Base-by-base conservation (phyloP, 768 basidiomycete genomes). In the Boletus edulis region DNA sequence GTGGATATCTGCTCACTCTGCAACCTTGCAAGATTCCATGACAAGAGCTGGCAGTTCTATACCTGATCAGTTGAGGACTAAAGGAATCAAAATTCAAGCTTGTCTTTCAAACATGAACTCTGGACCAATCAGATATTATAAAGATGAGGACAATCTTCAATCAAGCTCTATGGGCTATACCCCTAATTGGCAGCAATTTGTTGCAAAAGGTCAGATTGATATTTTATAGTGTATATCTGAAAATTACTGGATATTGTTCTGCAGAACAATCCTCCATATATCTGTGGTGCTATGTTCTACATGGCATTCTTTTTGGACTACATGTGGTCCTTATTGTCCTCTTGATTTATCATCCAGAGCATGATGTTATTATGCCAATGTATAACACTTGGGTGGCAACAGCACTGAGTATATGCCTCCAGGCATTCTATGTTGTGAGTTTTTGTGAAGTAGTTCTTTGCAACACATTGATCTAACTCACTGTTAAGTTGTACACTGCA, bases 401-500 rank as follows among this genome's bases (percentile, higher is more conserved):
- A 14, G 0, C 3, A 10, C 38, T 52, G 35, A 45, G 17, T 20
- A 17, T 45, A 8, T 37, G 1, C 1, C 35, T 52, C 1, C 34
- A 52, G 13, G 51, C 43, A 27, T 37, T 45, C 18, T 45, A 45
- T 31, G 13, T 38, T 9, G 51, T 52, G 7, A 15, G 34, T 47
- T 22, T n/a, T 34, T 11, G 4, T n/a, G 5, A 27, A 27, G 27
- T 27, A 27, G 27, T 27, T 27, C 13, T 6, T 27, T n/a, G 14
- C 13, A 39, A 38, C 11, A 38, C 5, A n/a, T 31, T 31, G 2
- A 49, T 20, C 7, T 31, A 3, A 31, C 10, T 12, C 17, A 9
- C n/a, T 18, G 20, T 31, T 22, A 37, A 64, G 62, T 6, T 65
- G 3, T 64, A 61, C 10, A 53, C 58, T 55, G 58, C 54, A 38